phyloP scores from a whole-genome alignment of 2,329 filamentous ascomycete species.

The Fusarium sp. region DNA sequence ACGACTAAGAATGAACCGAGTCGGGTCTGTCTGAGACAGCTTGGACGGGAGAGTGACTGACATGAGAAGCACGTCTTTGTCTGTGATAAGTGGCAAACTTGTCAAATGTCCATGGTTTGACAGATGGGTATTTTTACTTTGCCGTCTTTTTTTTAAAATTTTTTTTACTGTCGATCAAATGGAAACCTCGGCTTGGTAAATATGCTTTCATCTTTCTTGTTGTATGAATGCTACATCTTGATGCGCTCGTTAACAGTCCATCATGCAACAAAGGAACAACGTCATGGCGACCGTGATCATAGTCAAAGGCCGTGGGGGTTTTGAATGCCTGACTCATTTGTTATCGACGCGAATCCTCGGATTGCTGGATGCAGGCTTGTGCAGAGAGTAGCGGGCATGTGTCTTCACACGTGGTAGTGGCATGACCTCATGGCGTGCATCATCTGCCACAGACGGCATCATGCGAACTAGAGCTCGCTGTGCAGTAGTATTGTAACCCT shows the following conservation, averaged over 20 bases:
- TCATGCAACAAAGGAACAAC: too few species aligned
- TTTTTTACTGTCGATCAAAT: background rate
- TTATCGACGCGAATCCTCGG: conserved; percentile 15
- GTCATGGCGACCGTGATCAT: conserved; percentile 7
- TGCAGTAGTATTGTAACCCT: conserved; percentile 16
- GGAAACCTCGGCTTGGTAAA: background rate
- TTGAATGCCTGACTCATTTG: background rate
- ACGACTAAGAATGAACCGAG: background rate
- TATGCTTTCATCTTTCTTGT: too few species aligned
- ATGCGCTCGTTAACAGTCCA: too few species aligned
- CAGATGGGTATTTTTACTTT: background rate
- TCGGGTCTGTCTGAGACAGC: conserved; percentile 1
- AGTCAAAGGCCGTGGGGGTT: conserved; percentile 6
- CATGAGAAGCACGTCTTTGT: background rate
- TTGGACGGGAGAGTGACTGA: conserved; percentile 17
- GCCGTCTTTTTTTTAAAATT: background rate
- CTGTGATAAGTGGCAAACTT: conserved; percentile 5
- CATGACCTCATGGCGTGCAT: conserved; percentile 42
- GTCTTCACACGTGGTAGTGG: conserved; percentile 24
- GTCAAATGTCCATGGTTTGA: background rate
- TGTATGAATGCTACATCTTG: too few species aligned
- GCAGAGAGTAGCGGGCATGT: background rate
- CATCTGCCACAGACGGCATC: conserved; percentile 38
- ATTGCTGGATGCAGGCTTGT: background rate
- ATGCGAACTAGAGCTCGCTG: conserved; percentile 12